Evolutionary conservation across 1,284 basidiomycete species (phyloP).

Genomic region (Ceratobasidium sp.): DNA sequence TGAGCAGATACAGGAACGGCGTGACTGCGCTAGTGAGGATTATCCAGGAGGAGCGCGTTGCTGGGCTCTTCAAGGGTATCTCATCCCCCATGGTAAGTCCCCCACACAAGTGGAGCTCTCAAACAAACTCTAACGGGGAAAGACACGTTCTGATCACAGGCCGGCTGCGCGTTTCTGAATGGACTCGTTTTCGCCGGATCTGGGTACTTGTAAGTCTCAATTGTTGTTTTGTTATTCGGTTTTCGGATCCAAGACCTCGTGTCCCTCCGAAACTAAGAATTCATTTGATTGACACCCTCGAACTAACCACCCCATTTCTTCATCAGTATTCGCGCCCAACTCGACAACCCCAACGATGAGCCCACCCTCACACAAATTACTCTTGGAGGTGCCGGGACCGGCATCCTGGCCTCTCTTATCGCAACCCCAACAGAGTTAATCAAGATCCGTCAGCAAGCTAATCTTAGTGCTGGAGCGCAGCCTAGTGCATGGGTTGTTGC

Average conservation of each 20-base stretch:
- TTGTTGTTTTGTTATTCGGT: too few relatives aligned
- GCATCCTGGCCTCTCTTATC: constrained; percentile 80
- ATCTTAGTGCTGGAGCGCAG: constrained; percentile 59
- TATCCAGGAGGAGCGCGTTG: constrained; percentile 72
- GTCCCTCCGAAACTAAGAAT: background rate
- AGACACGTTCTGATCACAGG: constrained; percentile 58
- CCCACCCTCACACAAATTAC: constrained; percentile 78
- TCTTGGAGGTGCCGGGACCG: constrained; percentile 82
- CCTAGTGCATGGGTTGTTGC: constrained; percentile 67
- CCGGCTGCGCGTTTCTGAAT: constrained; percentile 77
- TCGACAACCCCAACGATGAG: constrained; percentile 60
- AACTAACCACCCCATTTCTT: constrained; percentile 3
- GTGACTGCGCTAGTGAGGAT: constrained; percentile 74
- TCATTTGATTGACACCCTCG: background rate
- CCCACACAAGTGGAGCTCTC: background rate
- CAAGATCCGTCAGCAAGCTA: constrained; percentile 85
- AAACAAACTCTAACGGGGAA: background rate
- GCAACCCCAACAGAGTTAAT: constrained; percentile 87
- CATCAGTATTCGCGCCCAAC: constrained; percentile 66
- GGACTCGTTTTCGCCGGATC: constrained; percentile 82
- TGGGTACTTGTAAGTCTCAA: constrained; percentile 65
- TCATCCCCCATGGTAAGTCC: constrained; percentile 74
- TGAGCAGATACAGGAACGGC: constrained; percentile 66
- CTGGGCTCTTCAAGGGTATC: constrained; percentile 79
- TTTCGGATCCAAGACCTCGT: too few relatives aligned